Evolutionary conservation across 2,329 filamentous ascomycete genomes (phyloP).

Genomic region (Pseudogymnoascus sp.): DNA sequence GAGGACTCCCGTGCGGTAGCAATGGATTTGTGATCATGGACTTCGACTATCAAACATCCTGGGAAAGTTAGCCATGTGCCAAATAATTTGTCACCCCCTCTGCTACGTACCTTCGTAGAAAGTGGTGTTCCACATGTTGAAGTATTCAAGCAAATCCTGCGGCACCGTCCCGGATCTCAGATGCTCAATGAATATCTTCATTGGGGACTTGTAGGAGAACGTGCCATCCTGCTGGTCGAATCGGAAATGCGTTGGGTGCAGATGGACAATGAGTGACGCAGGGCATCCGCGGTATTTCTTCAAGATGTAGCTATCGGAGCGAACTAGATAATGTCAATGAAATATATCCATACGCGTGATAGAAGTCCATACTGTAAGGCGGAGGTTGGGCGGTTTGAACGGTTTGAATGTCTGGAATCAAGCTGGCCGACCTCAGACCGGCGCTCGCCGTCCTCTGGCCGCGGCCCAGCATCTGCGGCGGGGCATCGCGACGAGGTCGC

Average conservation of each 20-base stretch:
- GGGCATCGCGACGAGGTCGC: slow-evolving; percentile 51
- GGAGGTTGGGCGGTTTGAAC: slow-evolving; percentile 38
- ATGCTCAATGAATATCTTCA: slow-evolving; percentile 72
- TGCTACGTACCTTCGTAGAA: slow-evolving; percentile 71
- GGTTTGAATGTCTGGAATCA: slow-evolving; percentile 36
- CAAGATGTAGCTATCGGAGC: slow-evolving; percentile 71
- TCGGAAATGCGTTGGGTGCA: slow-evolving; percentile 78
- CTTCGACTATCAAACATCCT: slow-evolving; percentile 82
- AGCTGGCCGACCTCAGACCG: slow-evolving; percentile 42
- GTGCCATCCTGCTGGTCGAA: slow-evolving; percentile 93
- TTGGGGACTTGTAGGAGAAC: slow-evolving; percentile 86
- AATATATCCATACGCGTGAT: slow-evolving; percentile 15
- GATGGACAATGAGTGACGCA: slow-evolving; percentile 79
- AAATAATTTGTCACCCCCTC: background rate
- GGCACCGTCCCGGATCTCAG: slow-evolving; percentile 70
- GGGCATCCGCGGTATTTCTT: slow-evolving; percentile 64
- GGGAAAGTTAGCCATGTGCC: slow-evolving; percentile 4
- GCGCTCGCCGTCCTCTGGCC: slow-evolving; percentile 43
- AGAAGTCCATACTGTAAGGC: slow-evolving; percentile 42
- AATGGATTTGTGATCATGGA: slow-evolving; percentile 76
- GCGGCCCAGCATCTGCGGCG: slow-evolving; percentile 38
- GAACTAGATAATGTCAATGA: slow-evolving; percentile 43
- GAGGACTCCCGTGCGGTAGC: slow-evolving; percentile 52
- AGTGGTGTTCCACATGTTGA: slow-evolving; percentile 60
- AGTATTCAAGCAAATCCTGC: slow-evolving; percentile 77